A percentile compares a stretch with the other conserved stretches of the same genome.
These are phyloP conservation scores for Ophiosphaerella herpotricha DNA, from an alignment of 2,329 filamentous ascomycete genomes.

Conservation along the genomic window DNA sequence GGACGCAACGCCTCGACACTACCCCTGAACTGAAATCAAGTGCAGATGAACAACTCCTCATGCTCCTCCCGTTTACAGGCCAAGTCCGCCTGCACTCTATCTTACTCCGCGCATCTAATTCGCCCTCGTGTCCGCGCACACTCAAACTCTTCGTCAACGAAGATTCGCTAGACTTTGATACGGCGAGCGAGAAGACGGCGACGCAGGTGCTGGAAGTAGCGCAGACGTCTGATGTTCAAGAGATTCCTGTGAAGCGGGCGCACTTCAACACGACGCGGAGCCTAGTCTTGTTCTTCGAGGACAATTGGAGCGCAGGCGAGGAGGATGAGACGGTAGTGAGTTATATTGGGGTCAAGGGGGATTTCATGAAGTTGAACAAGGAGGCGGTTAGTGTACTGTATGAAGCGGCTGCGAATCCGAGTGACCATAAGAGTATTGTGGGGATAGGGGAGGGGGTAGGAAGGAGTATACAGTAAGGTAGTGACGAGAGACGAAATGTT, in stretches of 20 bases:
- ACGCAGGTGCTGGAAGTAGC: constrained; percentile 79
- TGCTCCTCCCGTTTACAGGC: constrained; percentile 90
- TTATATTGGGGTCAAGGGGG: constrained; percentile 91
- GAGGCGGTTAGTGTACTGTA: constrained; percentile 88
- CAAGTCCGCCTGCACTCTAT: constrained; percentile 92
- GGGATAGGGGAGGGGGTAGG: constrained; percentile 46
- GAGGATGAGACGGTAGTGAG: constrained; percentile 78
- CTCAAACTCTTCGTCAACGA: constrained; percentile 89
- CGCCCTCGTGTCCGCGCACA: constrained; percentile 74
- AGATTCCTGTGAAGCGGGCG: constrained; percentile 84
- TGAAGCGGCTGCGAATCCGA: constrained; percentile 90
- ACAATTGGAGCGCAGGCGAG: constrained; percentile 79
- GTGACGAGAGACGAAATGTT: not conserved
- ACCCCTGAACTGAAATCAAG: constrained; percentile 82
- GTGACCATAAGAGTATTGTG: constrained; percentile 69
- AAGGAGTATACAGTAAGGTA: constrained; percentile 37
- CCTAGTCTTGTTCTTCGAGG: constrained; percentile 84
- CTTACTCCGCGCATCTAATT: constrained; percentile 77
- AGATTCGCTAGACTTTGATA: constrained; percentile 77
- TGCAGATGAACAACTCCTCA: constrained; percentile 89
- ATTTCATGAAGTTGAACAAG: constrained; percentile 84
- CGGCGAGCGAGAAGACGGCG: constrained; percentile 69
- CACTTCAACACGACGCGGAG: constrained; percentile 84
- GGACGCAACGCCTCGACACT: constrained; percentile 74
- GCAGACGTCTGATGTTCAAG: constrained; percentile 80